phyloP scores from a whole-genome alignment of 306 rosid genomes.

The Psophocarpus tetragonolobus region DNA sequence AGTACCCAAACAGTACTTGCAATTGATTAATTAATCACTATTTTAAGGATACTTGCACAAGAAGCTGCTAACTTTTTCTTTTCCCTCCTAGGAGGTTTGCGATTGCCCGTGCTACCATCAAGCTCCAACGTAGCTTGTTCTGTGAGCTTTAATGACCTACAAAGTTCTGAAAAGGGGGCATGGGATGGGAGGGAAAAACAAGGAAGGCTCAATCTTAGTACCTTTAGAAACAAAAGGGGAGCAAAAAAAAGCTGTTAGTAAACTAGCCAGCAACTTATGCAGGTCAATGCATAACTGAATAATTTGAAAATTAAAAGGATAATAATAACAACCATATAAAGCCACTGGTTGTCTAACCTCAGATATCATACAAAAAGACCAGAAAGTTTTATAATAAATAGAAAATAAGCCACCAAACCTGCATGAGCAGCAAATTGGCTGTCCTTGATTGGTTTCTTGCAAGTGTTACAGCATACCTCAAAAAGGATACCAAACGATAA shows the following conservation, averaged over 20 bases:
- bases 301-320: neutral
- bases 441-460: slow-evolving; percentile 90
- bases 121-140: slow-evolving; percentile 55
- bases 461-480: slow-evolving; percentile 89
- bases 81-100: slow-evolving; percentile 77
- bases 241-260: slow-evolving; percentile 4
- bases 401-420: slow-evolving; percentile 56
- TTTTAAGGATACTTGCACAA: slow-evolving; percentile 72
- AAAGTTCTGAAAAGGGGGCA: slow-evolving; percentile 57
- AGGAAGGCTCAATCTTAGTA: slow-evolving; percentile 30
- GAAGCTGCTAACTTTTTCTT: slow-evolving; percentile 64
- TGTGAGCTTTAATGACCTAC: slow-evolving; percentile 59
- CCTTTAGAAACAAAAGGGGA: slow-evolving; percentile 24
- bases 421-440: slow-evolving; percentile 83
- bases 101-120: slow-evolving; percentile 54
- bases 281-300: slow-evolving; percentile 8
- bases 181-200: neutral
- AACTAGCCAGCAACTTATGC: slow-evolving; percentile 5
- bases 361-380: slow-evolving; percentile 10
- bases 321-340: neutral
- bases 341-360: slow-evolving; percentile 15
- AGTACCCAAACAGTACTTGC: slow-evolving; percentile 22
- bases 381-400: slow-evolving; percentile 3
- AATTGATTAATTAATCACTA: slow-evolving; percentile 16
- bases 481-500: slow-evolving; percentile 45